phyloP scores from a whole-genome alignment of 495 filamentous ascomycete species.

The Pyrenula aspistea region DNA sequence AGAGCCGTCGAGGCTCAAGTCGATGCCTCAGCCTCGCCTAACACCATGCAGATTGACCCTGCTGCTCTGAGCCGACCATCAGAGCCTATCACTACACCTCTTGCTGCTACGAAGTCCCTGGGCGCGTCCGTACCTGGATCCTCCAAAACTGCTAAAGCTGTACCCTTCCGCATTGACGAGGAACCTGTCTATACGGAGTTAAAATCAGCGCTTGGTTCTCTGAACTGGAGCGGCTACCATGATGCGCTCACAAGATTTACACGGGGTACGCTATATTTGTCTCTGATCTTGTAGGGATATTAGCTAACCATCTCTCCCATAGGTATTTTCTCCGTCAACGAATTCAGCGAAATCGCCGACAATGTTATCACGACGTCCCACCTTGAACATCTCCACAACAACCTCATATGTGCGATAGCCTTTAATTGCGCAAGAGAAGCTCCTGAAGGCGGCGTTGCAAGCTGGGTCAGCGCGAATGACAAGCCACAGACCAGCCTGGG shows the following conservation, averaged over 20 bases:
- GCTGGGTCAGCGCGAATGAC: constrained; percentile 85
- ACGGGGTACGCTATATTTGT: constrained; percentile 49
- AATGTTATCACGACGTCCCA: constrained; percentile 55
- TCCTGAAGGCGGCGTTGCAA: constrained; percentile 75
- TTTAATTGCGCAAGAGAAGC: constrained; percentile 79
- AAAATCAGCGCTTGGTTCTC: constrained; percentile 65
- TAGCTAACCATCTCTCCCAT: constrained; percentile 2
- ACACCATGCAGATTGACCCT: constrained; percentile 68
- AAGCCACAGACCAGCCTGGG: constrained; percentile 67
- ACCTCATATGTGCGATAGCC: constrained; percentile 73
- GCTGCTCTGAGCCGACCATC: constrained; percentile 60
- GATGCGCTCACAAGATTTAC: constrained; percentile 62
- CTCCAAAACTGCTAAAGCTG: constrained; percentile 41
- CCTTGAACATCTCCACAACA: constrained; percentile 79
- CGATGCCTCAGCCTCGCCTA: constrained; percentile 21
- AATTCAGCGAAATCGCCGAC: constrained; percentile 67
- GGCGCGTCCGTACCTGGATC: constrained; percentile 41
- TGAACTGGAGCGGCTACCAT: constrained; percentile 78
- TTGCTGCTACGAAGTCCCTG: constrained; percentile 47
- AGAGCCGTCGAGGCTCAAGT: constrained; percentile 9
- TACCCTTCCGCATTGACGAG: constrained; percentile 74
- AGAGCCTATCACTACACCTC: constrained; percentile 46
- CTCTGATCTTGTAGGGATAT: constrained; percentile 1
- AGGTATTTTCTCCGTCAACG: constrained; percentile 78
- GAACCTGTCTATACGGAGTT: constrained; percentile 82